Base-by-base conservation (phyloP, 2,329 filamentous ascomycete species). In the Pseudopyricularia javanii region DNA sequence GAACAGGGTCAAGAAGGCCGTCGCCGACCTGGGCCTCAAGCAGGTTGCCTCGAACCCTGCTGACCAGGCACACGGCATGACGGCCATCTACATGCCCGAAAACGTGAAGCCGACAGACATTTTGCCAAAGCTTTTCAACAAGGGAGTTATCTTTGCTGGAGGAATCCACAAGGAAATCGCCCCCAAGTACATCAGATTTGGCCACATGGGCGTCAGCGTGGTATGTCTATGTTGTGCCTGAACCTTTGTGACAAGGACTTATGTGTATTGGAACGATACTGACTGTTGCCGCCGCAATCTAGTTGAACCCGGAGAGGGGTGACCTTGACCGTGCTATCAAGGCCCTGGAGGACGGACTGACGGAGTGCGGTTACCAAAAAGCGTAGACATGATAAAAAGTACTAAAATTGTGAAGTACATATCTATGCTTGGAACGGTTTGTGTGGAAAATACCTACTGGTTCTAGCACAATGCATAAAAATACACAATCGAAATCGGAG, bases 61-160 rank as follows among this genome's bases (percentile, higher is more conserved):
- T 62, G 86, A 95, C 69, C 91, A 97, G 72, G 90, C 93, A 43
- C 91, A 95, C 68, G 90, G 88, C 62, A 98, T 98, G 93, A 98
- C 93, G 3, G 91, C 93, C 54, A 93, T 98, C 60, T 96, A 93
- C 70, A 78, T 98, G 53, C 93, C 93, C 2, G 88, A 97, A 56
- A 84, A 78, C 40, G 73, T 97, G 52, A 83, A 85, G 60, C 84
- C 86, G 30, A 79, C 90, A 2, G 88, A 95, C 59, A 75, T 98
- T 33, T 76, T 98, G 52, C 91, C 93, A 12, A 90, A 82, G 64
- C 74, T 98, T 57, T 70, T 88, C 57, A 88, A 87, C 73, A 91
- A 86, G 69, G 90, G 90, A 30, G 87, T 98, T 40, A 81, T 98
- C 55, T 97, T 97, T 66, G 93, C 93, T 24, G 93, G 90, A 55